phyloP scores from a whole-genome alignment of 441 rosid species.

The Pelargonium myrrhifolium region DNA sequence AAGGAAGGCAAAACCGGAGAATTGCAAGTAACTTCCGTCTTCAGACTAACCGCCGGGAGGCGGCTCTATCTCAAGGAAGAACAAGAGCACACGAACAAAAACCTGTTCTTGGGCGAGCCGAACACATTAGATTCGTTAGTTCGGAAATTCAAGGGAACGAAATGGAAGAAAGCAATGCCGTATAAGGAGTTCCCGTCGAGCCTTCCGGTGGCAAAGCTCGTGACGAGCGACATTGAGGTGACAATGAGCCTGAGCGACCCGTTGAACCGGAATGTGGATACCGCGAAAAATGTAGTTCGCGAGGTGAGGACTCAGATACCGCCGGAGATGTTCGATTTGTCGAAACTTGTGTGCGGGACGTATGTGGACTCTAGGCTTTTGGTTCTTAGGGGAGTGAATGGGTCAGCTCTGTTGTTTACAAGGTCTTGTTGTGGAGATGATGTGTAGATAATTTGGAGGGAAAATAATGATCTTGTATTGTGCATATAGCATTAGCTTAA shows the following conservation, averaged over 20 bases:
- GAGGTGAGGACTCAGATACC: constrained; percentile 73
- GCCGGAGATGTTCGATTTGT: constrained; percentile 81
- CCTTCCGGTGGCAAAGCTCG: constrained; percentile 70
- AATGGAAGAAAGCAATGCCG: constrained; percentile 71
- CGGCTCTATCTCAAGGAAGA: constrained; percentile 71
- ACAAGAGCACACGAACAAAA: constrained; percentile 39
- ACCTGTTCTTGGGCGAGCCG: constrained; percentile 43
- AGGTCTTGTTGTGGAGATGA: constrained; percentile 27
- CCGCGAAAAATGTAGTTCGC: constrained; percentile 41
- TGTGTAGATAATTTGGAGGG: no score
- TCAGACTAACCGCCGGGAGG: constrained; percentile 52
- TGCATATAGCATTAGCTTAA: no score
- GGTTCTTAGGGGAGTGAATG: constrained; percentile 70
- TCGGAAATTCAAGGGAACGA: constrained; percentile 47
- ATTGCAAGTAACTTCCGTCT: constrained; percentile 51
- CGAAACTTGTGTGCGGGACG: constrained; percentile 71
- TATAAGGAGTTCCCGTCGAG: constrained; percentile 77
- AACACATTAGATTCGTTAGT: constrained; percentile 37
- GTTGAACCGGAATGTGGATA: constrained; percentile 29
- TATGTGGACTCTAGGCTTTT: constrained; percentile 68
- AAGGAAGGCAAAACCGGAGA: constrained; percentile 54
- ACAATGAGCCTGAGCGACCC: constrained; percentile 41
- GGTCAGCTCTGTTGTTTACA: constrained; percentile 71
- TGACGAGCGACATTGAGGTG: constrained; percentile 52
- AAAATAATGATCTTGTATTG: no score